Evolutionary conservation across 2,329 filamentous ascomycete species (phyloP).

Genomic region (Diaporthe vexans): DNA sequence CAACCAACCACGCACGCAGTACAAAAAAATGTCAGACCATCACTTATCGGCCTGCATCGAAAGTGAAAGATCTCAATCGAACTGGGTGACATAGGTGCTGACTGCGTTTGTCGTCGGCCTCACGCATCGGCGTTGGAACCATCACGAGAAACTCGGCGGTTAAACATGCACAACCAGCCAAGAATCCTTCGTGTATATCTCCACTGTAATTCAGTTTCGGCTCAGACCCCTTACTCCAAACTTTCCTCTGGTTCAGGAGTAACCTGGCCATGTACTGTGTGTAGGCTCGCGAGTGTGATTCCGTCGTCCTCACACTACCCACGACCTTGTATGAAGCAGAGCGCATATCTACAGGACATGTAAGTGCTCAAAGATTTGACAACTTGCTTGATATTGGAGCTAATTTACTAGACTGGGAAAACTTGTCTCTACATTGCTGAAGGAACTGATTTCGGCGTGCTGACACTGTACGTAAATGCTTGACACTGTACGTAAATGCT

Average conservation of each 20-base stretch:
- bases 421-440: not conserved
- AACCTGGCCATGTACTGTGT: not conserved
- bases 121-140: conserved; percentile 6
- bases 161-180: conserved; percentile 22
- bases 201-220: conserved; percentile 6
- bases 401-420: not conserved
- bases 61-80: not conserved
- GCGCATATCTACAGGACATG: not conserved
- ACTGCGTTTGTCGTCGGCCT: not conserved
- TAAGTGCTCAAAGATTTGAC: not conserved
- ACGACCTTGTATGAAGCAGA: not conserved
- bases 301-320: not conserved
- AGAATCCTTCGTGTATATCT: not conserved
- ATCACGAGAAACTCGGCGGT: not conserved
- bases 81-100: not conserved
- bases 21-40: not conserved
- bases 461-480: conserved; percentile 8
- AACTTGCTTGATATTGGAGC: not conserved
- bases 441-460: not conserved
- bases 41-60: not conserved
- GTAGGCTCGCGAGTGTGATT: not conserved
- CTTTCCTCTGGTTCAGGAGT: not conserved
- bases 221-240: conserved; percentile 19
- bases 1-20: conserved; percentile 15
- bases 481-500: not conserved